Evolutionary conservation across 1,284 basidiomycete genomes (phyloP).

Genomic region (Phellopilus nigrolimitatus): DNA sequence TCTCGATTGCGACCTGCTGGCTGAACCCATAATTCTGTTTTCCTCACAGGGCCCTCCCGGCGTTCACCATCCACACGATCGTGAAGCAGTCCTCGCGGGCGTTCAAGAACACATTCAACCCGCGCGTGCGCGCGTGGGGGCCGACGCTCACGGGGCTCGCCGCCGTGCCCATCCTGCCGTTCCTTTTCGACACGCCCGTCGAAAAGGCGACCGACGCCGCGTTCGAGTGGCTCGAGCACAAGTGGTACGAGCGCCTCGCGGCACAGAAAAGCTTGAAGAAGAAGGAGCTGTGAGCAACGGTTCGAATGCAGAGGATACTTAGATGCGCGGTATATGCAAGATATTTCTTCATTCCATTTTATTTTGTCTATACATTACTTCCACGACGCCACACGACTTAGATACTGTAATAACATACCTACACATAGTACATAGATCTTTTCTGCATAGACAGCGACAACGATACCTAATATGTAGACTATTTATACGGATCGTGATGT

Average conservation of each 20-base stretch:
- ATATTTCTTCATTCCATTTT: background rate
- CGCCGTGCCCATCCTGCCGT: constrained; percentile 77
- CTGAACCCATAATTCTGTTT: too few species aligned
- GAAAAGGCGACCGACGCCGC: constrained; percentile 58
- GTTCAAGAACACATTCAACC: constrained; percentile 61
- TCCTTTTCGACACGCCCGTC: constrained; percentile 82
- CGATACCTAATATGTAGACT: background rate
- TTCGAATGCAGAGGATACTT: background rate
- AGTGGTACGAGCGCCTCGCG: constrained; percentile 22
- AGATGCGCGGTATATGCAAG: too few species aligned
- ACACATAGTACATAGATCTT: background rate
- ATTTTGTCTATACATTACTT: background rate
- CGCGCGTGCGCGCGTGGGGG: constrained; percentile 70
- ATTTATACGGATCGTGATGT: background rate
- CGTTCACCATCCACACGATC: constrained; percentile 81
- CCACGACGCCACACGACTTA: background rate
- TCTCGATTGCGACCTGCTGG: too few species aligned
- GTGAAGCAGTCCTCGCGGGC: constrained; percentile 76
- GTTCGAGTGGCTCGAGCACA: constrained; percentile 63
- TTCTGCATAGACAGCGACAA: background rate
- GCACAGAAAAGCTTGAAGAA: background rate
- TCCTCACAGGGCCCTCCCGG: constrained; percentile 69
- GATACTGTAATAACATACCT: background rate
- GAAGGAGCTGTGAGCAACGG: background rate
- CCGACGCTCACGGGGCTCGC: constrained; percentile 78